These are phyloP conservation scores for Colletotrichum australisinense DNA, from an alignment of 2,329 filamentous ascomycete genomes.

Conservation along the genomic window DNA sequence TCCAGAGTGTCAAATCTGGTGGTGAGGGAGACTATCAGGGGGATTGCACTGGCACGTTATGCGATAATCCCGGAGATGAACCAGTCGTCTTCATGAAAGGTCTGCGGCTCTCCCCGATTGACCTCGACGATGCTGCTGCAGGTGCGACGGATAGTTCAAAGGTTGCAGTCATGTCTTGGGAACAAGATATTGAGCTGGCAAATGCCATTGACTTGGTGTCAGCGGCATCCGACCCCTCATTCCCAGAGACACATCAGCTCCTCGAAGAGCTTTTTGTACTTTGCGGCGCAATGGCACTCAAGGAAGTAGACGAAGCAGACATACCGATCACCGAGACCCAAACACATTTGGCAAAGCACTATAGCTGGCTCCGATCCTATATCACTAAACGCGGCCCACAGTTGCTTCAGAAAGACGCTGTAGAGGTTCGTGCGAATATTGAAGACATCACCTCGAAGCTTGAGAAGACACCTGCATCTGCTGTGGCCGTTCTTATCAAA, in stretches of 20 bases:
- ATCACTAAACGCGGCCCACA: neutral
- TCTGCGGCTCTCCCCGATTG: neutral
- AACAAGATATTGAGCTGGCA: neutral
- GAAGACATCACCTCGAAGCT: neutral
- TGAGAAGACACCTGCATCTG: neutral
- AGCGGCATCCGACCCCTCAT: neutral
- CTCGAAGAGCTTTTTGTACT: constrained; percentile 7
- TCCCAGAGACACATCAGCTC: neutral
- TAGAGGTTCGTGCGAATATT: neutral
- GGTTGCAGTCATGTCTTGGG: neutral
- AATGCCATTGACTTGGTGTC: neutral
- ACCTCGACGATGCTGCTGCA: neutral
- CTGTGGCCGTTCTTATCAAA: constrained; percentile 4
- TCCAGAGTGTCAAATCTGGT: neutral
- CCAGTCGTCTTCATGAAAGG: constrained; percentile 2
- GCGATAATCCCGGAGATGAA: neutral
- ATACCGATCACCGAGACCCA: neutral
- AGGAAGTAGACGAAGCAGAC: neutral
- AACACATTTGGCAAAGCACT: neutral
- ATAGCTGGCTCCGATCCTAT: neutral
- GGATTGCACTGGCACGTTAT: rapidly evolving
- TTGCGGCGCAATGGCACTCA: neutral
- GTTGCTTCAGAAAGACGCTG: rapidly evolving
- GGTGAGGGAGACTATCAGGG: neutral
- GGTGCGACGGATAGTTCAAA: neutral